Conservation (phyloP, 148 eudicot species). For the Arbutus unedo region DNA sequence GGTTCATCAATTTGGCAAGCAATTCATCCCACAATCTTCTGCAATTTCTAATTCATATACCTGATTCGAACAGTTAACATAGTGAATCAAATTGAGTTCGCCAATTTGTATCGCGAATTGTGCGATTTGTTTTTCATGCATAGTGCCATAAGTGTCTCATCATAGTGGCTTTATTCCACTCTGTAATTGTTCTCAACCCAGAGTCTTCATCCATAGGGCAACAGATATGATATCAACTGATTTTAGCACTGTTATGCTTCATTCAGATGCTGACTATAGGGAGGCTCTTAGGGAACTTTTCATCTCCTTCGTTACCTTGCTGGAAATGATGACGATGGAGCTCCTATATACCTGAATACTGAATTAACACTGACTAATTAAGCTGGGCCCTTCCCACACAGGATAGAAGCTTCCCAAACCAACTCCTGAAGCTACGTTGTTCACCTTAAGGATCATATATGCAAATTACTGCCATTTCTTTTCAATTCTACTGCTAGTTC, state of each 20-base stretch:
- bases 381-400: background rate
- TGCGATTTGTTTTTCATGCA: background rate
- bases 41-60: too few species aligned
- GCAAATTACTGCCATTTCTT: background rate
- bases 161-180: background rate
- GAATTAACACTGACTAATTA: background rate
- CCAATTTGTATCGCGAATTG: too few species aligned
- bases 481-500: background rate
- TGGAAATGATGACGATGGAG: too few species aligned
- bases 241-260: background rate
- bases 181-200: background rate
- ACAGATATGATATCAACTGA: background rate
- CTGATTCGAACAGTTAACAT: too few species aligned
- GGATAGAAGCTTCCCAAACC: background rate
- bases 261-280: background rate
- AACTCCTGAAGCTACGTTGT: background rate
- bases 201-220: background rate
- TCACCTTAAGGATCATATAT: background rate
- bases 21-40: too few species aligned
- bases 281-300: background rate
- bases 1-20: too few species aligned
- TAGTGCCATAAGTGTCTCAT: background rate
- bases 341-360: background rate
- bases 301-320: background rate
- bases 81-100: too few species aligned